A percentile compares a stretch with the other conserved stretches of the same genome.
Evolutionary conservation across 768 basidiomycete genomes (phyloP).

Genomic region (Mycena vulgaris): DNA sequence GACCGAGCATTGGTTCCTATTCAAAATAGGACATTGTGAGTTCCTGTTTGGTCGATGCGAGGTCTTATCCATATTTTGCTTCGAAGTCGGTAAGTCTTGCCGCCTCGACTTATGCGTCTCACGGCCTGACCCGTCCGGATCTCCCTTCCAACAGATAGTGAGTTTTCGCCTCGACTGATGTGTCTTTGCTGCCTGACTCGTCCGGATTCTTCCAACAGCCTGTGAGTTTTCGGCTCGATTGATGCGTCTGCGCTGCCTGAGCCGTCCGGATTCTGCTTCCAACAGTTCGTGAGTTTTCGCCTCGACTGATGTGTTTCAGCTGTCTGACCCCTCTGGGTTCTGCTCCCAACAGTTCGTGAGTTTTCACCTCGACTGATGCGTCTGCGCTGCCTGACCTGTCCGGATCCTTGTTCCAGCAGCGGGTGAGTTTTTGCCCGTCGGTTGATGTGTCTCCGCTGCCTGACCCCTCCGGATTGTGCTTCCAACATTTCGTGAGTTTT

Average conservation of each 20-base stretch:
- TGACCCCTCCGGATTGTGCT: not conserved
- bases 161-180: not conserved
- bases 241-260: not conserved
- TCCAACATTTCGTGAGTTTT: not conserved
- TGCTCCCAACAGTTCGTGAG: not conserved
- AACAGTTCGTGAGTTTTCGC: not conserved
- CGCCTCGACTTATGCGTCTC: not conserved
- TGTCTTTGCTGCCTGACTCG: not conserved
- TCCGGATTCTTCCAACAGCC: not conserved
- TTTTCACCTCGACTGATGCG: not conserved
- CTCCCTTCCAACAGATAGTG: not conserved
- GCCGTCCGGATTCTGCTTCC: not conserved
- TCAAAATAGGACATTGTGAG: not conserved
- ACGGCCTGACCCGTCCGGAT: not conserved
- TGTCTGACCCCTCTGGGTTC: not conserved
- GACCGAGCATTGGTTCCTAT: conserved; percentile 8
- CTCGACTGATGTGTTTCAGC: not conserved
- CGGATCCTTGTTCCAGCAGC: no score
- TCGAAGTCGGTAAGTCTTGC: not conserved
- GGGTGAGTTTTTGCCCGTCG: not conserved
- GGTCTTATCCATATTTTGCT: conserved; percentile 1
- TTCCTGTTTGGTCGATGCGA: no score
- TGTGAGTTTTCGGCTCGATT: not conserved
- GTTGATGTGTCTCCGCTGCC: not conserved
- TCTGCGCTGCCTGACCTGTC: no score